Evolutionary conservation across 2,329 filamentous ascomycete genomes (phyloP), one percentile per base, ranked within the genome.

Genomic region (Fusarium newnesense): DNA sequence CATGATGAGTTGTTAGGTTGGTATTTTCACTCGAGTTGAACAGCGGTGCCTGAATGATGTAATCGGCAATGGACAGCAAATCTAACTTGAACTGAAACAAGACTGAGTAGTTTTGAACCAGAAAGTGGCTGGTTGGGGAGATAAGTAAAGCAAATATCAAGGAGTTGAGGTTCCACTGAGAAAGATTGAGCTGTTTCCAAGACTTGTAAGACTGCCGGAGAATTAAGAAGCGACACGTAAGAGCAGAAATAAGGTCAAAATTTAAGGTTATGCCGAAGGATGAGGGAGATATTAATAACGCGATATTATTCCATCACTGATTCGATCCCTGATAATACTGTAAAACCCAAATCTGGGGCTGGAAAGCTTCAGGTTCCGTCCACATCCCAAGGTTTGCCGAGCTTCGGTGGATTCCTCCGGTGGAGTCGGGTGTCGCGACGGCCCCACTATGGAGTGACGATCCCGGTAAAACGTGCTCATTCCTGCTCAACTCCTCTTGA

Each of bases 381-480:
- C 24, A 62, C 42, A 28, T 30, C 47, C 34, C 42, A 43, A 64
- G 34, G 21, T 62, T 64, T 64, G 60, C 65, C 54, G 69, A 64
- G 65, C 67, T 53, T 44, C 60, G 59, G 50, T 67, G 62, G 57
- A 53, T 40, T 60, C 42, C 21, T 34, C 36, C 32, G 21, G 40
- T 52, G 66, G 46, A 61, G 63, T 49, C 58, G 54, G 65, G 34
- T 44, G 53, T 53, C n/a, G 49, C 58, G 43, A 36, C 47, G 60
- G 60, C 61, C 64, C 70, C 74, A 67, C 60, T 9, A n/a, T 42
- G n/a, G 21, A 47, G 26, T 40, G 5, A 36, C 60, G 54, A 75
- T 58, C 77, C 75, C 71, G 43, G 73, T 68, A 79, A 81, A 81
- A 82, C 78, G 71, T 82, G 81, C 81, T 81, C 81, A 82, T 81